Conservation (phyloP, 768 basidiomycete genomes). For the button mushroom (Agaricus bisporus) region DNA sequence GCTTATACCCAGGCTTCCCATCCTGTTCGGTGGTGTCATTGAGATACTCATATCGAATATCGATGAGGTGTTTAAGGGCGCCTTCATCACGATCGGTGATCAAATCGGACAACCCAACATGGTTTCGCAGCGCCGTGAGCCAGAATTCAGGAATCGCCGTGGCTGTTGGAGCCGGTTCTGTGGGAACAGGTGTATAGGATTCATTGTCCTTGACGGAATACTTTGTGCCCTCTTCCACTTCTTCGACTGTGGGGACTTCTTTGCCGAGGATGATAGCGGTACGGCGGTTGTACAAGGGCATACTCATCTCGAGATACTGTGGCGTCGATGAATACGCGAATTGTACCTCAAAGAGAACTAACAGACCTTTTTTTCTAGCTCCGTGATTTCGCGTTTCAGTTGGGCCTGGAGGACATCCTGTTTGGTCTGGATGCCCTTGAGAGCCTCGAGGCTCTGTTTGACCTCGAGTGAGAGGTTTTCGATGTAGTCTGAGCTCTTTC, state of each 20-base stretch:
- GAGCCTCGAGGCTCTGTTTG: constrained; percentile 79
- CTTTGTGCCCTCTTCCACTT: constrained; percentile 76
- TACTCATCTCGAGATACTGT: constrained; percentile 71
- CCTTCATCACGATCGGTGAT: constrained; percentile 90
- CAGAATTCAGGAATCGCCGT: constrained; percentile 90
- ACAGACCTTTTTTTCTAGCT: constrained; percentile 89
- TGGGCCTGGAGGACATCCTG: constrained; percentile 88
- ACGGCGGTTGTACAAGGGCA: constrained; percentile 85
- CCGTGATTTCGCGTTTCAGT: constrained; percentile 92
- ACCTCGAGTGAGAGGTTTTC: constrained; percentile 79
- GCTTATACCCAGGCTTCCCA: constrained; percentile 87
- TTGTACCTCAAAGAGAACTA: neutral
- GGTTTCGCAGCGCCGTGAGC: constrained; percentile 94
- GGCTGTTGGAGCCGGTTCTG: constrained; percentile 36
- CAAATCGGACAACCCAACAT: constrained; percentile 76
- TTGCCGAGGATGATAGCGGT: constrained; percentile 77
- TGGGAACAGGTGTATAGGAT: constrained; percentile 41
- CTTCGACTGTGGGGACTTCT: constrained; percentile 66
- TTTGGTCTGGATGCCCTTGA: constrained; percentile 92
- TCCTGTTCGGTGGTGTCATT: constrained; percentile 40
- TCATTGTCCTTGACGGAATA: constrained; percentile 72
- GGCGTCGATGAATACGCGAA: constrained; percentile 9
- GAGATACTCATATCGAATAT: constrained; percentile 79
- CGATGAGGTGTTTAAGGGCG: constrained; percentile 77
- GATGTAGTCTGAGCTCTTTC: constrained; percentile 92